Evolutionary conservation across 2,329 filamentous ascomycete species (phyloP), one percentile per base, ranked within the genome.

Genomic region (Colletotrichum tabaci): DNA sequence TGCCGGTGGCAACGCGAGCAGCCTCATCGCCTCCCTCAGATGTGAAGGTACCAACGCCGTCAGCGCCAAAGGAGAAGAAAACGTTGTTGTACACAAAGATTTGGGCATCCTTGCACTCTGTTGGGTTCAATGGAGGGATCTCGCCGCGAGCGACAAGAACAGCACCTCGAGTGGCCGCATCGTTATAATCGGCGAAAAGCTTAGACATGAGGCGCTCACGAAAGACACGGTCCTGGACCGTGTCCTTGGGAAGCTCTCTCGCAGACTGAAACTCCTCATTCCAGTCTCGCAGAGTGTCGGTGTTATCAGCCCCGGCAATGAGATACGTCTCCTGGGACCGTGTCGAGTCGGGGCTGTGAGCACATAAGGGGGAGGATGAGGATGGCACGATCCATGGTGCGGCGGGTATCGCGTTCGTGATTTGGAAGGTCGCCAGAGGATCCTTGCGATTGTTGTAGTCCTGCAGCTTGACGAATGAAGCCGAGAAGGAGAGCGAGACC

Each of bases 21-120:
- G 96, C 96, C 84, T 99, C 96, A 75, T 99, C 96, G 23, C 96
- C 96, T 75, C 96, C 96, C 84, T 99, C 96, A 3, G 93, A 95
- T 13, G 95, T 95, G 82, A 99, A 99, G 18, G 96, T 99, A 53
- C 96, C 96, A 56, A 98, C 96, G 63, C 96, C 97, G 81, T 99
- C 96, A 55, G 96, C 96, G 74, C 96, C 96, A 77, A 98, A 98
- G 0, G 96, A 98, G 86, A 98, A 99, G 86, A 99, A 99, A 76
- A 99, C 95, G 83, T 99, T 99, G 87, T 98, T 98, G 87, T 98
- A 98, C 30, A 99, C 96, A 78, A 98, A 99, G 75, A 99, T 99
- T 81, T 99, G 96, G 4, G 96, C 96, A 81, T 99, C 96, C 75
- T 89, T 90, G 74, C 88, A 91, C 84, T 99, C 96, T 0, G 96